phyloP scores from a whole-genome alignment of 192 early-diverging fungal species.

The Gonapodya sp. region DNA sequence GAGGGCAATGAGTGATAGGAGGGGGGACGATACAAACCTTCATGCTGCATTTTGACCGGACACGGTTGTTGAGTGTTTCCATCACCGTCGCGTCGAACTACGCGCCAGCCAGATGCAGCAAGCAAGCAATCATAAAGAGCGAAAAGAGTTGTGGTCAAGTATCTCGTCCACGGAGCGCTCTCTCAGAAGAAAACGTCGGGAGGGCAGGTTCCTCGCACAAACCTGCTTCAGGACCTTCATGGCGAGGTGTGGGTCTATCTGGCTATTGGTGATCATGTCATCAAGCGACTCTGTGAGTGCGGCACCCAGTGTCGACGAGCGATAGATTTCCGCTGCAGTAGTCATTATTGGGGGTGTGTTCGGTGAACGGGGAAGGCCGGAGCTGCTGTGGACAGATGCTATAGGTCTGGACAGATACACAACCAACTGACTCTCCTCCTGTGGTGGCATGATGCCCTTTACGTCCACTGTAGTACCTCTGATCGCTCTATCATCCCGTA shows the following conservation, averaged over 20 bases:
- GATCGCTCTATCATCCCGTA: too few species aligned
- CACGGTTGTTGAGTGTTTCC: constrained; percentile 72
- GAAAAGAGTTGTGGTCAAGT: too few species aligned
- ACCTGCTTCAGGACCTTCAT: constrained; percentile 84
- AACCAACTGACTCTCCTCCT: too few species aligned
- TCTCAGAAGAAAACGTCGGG: neutral
- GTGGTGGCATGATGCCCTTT: too few species aligned
- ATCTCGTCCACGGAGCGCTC: too few species aligned
- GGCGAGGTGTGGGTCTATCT: constrained; percentile 76
- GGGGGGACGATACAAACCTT: constrained; percentile 48
- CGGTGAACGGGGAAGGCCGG: neutral
- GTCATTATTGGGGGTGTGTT: neutral
- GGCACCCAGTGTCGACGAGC: constrained; percentile 63
- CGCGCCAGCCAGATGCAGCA: too few species aligned
- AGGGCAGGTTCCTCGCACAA: constrained; percentile 10
- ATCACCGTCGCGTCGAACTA: constrained; percentile 82
- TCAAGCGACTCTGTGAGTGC: constrained; percentile 95
- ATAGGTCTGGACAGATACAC: neutral
- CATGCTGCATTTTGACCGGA: constrained; percentile 69
- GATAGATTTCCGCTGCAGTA: constrained; percentile 30
- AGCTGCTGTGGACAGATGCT: neutral
- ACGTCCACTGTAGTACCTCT: too few species aligned
- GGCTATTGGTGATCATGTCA: constrained; percentile 77
- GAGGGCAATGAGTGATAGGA: too few species aligned
- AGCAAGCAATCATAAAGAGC: too few species aligned